Conservation (phyloP, 2,329 filamentous ascomycete species). For the Akanthomyces muscarius region DNA sequence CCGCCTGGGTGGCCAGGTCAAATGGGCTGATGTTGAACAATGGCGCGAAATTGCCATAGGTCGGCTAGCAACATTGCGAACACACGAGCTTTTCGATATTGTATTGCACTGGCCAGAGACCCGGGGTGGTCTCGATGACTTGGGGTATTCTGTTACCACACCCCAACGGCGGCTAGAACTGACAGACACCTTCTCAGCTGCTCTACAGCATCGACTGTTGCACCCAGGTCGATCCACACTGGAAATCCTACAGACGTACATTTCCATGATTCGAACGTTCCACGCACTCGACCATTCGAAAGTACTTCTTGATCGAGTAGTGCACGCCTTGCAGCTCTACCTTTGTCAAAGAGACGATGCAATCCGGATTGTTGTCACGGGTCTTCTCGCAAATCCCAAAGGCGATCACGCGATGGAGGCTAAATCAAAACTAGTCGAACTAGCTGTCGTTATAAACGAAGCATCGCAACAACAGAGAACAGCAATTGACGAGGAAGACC, state of each 20-base stretch:
- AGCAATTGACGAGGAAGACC: constrained; percentile 60
- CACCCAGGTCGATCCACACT: constrained; percentile 74
- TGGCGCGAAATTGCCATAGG: constrained; percentile 69
- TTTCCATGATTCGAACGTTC: constrained; percentile 74
- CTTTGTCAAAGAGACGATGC: constrained; percentile 74
- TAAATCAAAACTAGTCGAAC: constrained; percentile 57
- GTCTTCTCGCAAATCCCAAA: constrained; percentile 60
- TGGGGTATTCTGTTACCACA: constrained; percentile 66
- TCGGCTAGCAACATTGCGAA: constrained; percentile 64
- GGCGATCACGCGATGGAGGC: constrained; percentile 45
- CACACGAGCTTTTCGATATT: constrained; percentile 73
- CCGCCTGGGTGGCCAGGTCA: constrained; percentile 42
- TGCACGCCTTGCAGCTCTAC: constrained; percentile 69
- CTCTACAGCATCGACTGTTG: constrained; percentile 62
- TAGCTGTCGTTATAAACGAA: constrained; percentile 63
- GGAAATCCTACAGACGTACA: constrained; percentile 72
- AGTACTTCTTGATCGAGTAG: constrained; percentile 70
- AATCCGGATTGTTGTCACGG: constrained; percentile 71
- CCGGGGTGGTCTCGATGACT: constrained; percentile 67
- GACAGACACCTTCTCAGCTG: constrained; percentile 63
- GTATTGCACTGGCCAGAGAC: constrained; percentile 71
- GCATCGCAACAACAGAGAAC: constrained; percentile 50
- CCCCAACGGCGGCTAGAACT: constrained; percentile 65
- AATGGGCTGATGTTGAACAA: constrained; percentile 56
- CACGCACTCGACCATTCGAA: constrained; percentile 72